These are phyloP conservation scores for Magnaporthiopsis poae DNA, from an alignment of 2,329 filamentous ascomycete species.

Conservation along the genomic window DNA sequence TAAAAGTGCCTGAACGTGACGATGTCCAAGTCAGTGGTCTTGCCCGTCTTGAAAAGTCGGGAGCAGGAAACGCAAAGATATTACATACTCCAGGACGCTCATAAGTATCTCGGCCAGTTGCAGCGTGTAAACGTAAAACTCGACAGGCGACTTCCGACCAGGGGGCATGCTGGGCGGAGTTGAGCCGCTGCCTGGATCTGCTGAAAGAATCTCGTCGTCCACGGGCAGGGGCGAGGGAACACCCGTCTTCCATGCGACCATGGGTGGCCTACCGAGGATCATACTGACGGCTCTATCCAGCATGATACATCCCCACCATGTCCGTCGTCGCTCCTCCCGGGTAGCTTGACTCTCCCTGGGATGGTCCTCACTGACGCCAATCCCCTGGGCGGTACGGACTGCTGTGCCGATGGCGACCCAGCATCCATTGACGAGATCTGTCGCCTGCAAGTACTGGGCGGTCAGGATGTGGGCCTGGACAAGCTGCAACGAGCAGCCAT, in stretches of 20 bases:
- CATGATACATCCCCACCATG: constrained; percentile 7
- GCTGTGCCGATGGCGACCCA: constrained; percentile 9
- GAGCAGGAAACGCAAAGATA: not conserved
- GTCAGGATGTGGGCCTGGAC: constrained; percentile 8
- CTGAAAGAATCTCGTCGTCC: constrained; percentile 1
- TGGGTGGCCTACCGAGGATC: constrained; percentile 4
- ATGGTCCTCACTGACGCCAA: constrained; percentile 16
- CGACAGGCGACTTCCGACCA: not conserved
- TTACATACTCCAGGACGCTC: constrained; percentile 4
- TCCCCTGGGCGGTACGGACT: constrained; percentile 15
- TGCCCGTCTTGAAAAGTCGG: not conserved
- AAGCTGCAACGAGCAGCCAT: constrained; percentile 6
- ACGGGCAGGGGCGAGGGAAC: constrained; percentile 4
- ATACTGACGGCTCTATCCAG: constrained; percentile 5
- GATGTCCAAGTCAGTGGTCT: not conserved
- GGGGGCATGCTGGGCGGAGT: not conserved
- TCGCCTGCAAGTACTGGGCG: constrained; percentile 7
- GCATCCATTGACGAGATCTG: constrained; percentile 8
- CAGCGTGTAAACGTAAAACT: constrained; percentile 5
- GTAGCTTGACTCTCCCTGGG: constrained; percentile 2
- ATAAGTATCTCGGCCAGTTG: constrained; percentile 4
- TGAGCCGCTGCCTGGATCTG: not conserved
- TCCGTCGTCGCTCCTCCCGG: constrained; percentile 5
- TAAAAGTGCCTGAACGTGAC: constrained; percentile 3
- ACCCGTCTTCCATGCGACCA: constrained; percentile 6